Base-by-base conservation (phyloP, 2,329 filamentous ascomycete species). In the Paradendryphiella salina region DNA sequence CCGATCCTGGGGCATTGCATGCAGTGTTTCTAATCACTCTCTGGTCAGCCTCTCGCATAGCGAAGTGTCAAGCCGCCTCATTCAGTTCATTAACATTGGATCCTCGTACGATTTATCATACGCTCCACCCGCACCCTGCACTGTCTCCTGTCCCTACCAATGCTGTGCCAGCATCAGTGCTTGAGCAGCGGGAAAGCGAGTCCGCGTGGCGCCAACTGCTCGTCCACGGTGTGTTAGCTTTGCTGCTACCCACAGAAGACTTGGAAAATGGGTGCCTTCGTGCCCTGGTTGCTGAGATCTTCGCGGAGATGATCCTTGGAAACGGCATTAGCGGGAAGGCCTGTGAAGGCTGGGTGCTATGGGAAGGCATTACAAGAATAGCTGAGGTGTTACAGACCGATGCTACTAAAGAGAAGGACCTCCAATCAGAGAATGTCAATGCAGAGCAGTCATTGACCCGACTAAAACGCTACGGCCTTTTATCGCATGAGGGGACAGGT, bases 201-300 rank as follows among this genome's bases (percentile, higher is more conserved):
- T 80, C 81, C 20, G 80, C 84, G 37, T 97, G 96, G 78, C 88
- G 93, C 62, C 90, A 96, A 68, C 78, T 97, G 49, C 80, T 97
- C n/a, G 87, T 92, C 13, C 86, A 92, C 67, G 89, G 87, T 23
- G 80, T 91, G 31, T 78, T 99, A 55, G 87, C 90, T 18, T 80
- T 96, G 44, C 81, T 99, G 13, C 80, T 99, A 15, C 94, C 94
- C 8, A 94, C 91, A 13, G 93, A 97, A 66, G 93, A 97, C 71
- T 79, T 97, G 32, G 85, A 93, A 66, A 97, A 96, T 71, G 84
- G 84, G 46, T 96, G 90, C 71, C 79, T 97, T 64, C 87, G 89
- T 49, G 82, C 89, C 29, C 79, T 99, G 55, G 87, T 96, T 56
- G 85, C 86, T 46, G 90, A 96, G 74, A 88, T 97, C 59, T 80